Base-by-base conservation (phyloP, 352 stramenopile species). In the Stramenopiles sp. region DNA sequence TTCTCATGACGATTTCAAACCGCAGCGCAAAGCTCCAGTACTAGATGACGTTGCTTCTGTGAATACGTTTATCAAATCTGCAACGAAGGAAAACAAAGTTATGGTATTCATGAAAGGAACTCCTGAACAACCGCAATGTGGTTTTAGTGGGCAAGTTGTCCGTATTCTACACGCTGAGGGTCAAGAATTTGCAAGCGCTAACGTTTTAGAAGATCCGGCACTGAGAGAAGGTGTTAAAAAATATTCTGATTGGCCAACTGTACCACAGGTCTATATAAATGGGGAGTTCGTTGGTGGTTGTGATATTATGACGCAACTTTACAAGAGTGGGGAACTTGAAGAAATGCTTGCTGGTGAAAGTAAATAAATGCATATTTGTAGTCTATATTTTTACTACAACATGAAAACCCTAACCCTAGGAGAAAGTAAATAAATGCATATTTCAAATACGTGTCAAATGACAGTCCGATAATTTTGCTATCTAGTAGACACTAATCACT, bases 71-170 rank as follows among this genome's bases (percentile, higher is more conserved):
- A 5, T 44, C 24, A 45, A 19, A 5, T 5, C 7, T 19, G 5
- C 43, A 4, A 43, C 29, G 22, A 45, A 4, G 8, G 3, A 7
- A 45, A 29, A 24, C 15, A 66, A 58, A 2, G 54, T 94, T 21
- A 91, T 99, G 76, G 62, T 99, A 0, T 99, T 96, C 64, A 99
- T 99, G 86, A 99, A 99, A 58, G 86, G 86, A 40, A 96, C 79
- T 44, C 83, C 86, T 23, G 61, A 60, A 44, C 62, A 71, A 48
- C 84, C 86, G 24, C 69, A 86, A 61, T 97, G 86, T 54, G 85
- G 84, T 42, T 97, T 99, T 54, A 86, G 66, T 32, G 74, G 78
- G 50, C 68, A 84, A 49, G 75, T 93, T 19, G 76, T 96, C 32
- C 60, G 72, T 50, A 86, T 92, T 38, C 52, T 98, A 42, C 55